Base-by-base conservation (phyloP, 192 early-diverging fungal genomes). In the Rhizophlyctis rosea region DNA sequence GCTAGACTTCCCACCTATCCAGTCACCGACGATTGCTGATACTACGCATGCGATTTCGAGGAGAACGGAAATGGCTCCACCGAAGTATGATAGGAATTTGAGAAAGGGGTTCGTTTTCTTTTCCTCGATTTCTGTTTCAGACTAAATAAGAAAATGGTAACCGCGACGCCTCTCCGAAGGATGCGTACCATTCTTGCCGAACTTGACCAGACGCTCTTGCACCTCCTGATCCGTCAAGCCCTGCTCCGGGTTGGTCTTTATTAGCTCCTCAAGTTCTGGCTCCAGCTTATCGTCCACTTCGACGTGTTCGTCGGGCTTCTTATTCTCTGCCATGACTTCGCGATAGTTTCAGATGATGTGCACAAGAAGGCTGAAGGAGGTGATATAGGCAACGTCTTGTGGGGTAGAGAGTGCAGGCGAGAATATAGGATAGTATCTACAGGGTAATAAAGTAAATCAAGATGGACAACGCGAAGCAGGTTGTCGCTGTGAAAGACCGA, bases 41-140 rank as follows among this genome's bases (percentile, higher is more conserved):
- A 94, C 81, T 34, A 95, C 86, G 68, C 83, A 87, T 9, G 94
- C 85, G 39, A 94, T 81, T 77, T 96, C 94, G 52, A 96, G 90
- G 49, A 96, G 76, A 72, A 89, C 91, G 28, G 91, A 86, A 61
- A 94, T 91, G 55, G 92, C 81, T n/a, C 94, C 94, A 5, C 83
- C 84, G 47, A 81, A 80, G 71, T 76, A 96, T 44, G 84, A 81
- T 47, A 94, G 79, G 78, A 96, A 96, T 80, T 88, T 84, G 63
- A 93, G 70, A 53, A 93, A 62, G n/a, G 88, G 88, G 71, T 91
- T 95, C 7, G 83, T 88, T 73, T 90, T 93, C 54, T 84, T 80
- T 72, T 96, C 94, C 1, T 88, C 78, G 47, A 79, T 74, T 49
- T 80, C 71, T 71, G 34, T 0, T 27, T 3, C n/a, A n/a, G n/a